Percentiles rank a stretch among this genome's conserved stretches.
Conservation (phyloP, 129 eudicot genomes). For the Kitagawia praeruptora region DNA sequence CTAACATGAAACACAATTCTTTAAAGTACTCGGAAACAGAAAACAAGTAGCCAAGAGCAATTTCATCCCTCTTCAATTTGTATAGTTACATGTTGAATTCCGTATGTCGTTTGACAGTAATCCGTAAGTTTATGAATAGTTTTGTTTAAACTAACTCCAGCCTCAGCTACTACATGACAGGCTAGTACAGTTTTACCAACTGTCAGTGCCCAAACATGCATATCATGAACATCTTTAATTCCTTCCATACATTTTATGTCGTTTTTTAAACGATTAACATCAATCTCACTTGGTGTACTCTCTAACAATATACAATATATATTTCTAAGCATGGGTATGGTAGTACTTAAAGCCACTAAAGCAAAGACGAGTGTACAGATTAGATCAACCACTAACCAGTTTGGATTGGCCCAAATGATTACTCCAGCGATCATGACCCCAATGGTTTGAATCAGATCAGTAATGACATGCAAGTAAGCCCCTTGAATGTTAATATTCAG, state of each 20-base stretch:
- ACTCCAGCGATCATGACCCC: conserved; percentile 75
- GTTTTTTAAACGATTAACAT: conserved; percentile 32
- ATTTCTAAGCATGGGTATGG: conserved; percentile 51
- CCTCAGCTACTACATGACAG: conserved; percentile 45
- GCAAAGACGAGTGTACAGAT: conserved; percentile 57
- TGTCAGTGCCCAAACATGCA: conserved; percentile 74
- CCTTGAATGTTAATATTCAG: conserved; percentile 65
- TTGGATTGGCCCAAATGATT: conserved; percentile 60
- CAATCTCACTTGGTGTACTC: conserved; percentile 54
- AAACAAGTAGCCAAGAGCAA: neutral
- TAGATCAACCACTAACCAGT: conserved; percentile 61
- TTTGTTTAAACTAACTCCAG: conserved; percentile 23
- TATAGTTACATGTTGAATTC: conserved; percentile 64
- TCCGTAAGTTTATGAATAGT: conserved; percentile 30
- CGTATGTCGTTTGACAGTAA: conserved; percentile 34
- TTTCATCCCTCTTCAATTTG: conserved; percentile 45
- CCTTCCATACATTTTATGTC: conserved; percentile 40
- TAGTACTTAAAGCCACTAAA: conserved; percentile 34
- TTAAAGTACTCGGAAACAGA: neutral
- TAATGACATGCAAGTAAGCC: conserved; percentile 63
- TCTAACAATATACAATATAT: conserved; percentile 51
- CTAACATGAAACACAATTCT: neutral
- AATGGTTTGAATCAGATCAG: conserved; percentile 56
- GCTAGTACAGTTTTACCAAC: conserved; percentile 45
- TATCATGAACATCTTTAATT: conserved; percentile 55